Percentiles rank a stretch among this genome's conserved stretches.
Conservation (phyloP, 129 eudicot species). For the carrot (Daucus carota) region DNA sequence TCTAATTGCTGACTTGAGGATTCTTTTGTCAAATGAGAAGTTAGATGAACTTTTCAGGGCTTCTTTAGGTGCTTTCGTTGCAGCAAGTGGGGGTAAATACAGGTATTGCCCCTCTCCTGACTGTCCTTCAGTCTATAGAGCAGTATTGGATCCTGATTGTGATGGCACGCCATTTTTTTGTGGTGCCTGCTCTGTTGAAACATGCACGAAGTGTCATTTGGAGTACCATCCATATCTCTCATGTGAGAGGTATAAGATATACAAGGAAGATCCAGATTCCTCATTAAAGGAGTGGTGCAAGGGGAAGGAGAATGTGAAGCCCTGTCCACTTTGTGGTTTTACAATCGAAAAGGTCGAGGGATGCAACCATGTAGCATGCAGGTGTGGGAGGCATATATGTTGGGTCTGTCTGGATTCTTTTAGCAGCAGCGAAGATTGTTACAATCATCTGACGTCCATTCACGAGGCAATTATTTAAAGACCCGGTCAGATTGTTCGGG, state of each 20-base stretch:
- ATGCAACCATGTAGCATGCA: slow-evolving; percentile 90
- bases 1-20: slow-evolving; percentile 43
- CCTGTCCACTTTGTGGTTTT: slow-evolving; percentile 60
- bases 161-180: slow-evolving; percentile 45
- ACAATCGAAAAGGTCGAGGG: slow-evolving; percentile 93
- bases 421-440: slow-evolving; percentile 55
- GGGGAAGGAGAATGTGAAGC: slow-evolving; percentile 69
- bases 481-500: not conserved
- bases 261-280: slow-evolving; percentile 76
- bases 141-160: slow-evolving; percentile 17
- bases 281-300: slow-evolving; percentile 75
- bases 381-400: slow-evolving; percentile 84
- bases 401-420: slow-evolving; percentile 75
- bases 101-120: slow-evolving; percentile 95
- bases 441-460: slow-evolving; percentile 53
- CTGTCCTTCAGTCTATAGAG: slow-evolving; percentile 73
- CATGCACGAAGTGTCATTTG: slow-evolving; percentile 76
- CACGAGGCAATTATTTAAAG: slow-evolving; percentile 45
- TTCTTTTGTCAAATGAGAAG: slow-evolving; percentile 43
- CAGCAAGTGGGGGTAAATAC: slow-evolving; percentile 52
- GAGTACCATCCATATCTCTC: slow-evolving; percentile 78
- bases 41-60: slow-evolving; percentile 86
- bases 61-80: slow-evolving; percentile 69
- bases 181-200: slow-evolving; percentile 77
- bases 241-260: slow-evolving; percentile 67